Percentiles rank a stretch among this genome's conserved stretches.
These are phyloP conservation scores for Daldinia decipiens DNA, from an alignment of 495 filamentous ascomycete species.

Conservation along the genomic window DNA sequence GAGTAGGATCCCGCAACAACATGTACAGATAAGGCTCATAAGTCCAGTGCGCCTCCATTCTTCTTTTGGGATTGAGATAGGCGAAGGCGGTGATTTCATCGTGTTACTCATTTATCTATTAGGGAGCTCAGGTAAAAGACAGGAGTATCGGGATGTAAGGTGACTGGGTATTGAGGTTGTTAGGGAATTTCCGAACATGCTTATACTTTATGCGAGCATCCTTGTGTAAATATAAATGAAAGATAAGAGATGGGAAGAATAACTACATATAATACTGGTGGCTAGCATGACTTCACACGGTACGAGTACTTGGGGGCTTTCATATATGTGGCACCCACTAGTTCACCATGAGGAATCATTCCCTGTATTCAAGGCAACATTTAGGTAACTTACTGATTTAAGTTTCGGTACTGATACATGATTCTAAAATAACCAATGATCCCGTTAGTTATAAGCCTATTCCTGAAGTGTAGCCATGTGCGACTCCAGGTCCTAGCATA, in stretches of 20 bases:
- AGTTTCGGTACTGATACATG: neutral
- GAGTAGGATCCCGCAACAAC: neutral
- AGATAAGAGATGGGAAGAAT: no score
- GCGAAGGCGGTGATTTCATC: neutral
- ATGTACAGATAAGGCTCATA: neutral
- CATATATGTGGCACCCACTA: neutral
- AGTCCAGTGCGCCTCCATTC: conserved; percentile 2
- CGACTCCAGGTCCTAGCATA: no score
- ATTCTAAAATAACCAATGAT: no score
- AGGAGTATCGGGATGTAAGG: no score
- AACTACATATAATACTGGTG: neutral
- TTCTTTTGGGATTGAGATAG: neutral
- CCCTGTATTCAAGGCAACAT: neutral
- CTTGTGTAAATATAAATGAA: no score
- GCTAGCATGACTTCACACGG: neutral
- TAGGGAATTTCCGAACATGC: no score
- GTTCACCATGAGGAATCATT: neutral
- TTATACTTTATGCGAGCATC: no score
- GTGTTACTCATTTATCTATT: neutral
- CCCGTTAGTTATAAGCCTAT: no score
- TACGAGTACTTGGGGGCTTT: neutral
- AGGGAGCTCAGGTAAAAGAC: neutral
- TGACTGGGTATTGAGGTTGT: no score
- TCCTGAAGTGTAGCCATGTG: no score
- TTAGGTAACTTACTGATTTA: neutral